Percentiles rank a stretch among this genome's conserved stretches.
Conservation (phyloP, 2,329 filamentous ascomycete species). For the Colletotrichum incanum region DNA sequence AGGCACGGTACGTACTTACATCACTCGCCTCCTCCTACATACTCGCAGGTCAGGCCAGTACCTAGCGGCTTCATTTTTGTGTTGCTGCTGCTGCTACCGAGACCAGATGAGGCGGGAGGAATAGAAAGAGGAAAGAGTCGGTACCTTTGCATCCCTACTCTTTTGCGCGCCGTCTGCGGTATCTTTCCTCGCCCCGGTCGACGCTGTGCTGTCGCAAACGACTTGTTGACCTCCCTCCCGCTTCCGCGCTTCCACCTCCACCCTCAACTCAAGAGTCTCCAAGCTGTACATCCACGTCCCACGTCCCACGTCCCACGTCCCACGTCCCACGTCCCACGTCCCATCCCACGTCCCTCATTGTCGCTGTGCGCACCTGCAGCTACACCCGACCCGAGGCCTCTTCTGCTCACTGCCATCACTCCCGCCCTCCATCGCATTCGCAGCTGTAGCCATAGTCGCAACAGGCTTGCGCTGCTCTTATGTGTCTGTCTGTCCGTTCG, state of each 20-base stretch:
- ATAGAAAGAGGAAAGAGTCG: no score
- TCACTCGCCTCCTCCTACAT: no score
- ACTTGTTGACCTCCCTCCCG: neutral
- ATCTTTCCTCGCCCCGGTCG: neutral
- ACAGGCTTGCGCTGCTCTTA: neutral
- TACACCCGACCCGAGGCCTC: constrained; percentile 7
- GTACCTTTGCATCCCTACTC: no score
- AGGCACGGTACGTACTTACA: no score
- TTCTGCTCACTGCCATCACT: neutral
- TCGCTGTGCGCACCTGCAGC: constrained; percentile 7
- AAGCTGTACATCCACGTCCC: neutral
- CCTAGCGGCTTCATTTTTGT: no score
- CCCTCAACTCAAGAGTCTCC: neutral
- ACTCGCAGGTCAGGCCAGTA: no score
- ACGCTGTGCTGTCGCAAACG: neutral
- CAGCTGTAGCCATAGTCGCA: neutral
- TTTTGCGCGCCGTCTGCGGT: neutral
- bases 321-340: neutral
- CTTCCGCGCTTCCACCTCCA: neutral
- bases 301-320: neutral
- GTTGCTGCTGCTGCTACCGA: no score
- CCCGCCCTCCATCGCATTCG: neutral
- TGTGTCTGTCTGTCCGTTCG: neutral
- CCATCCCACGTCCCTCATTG: constrained; percentile 7
- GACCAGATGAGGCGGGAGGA: neutral